These are phyloP conservation scores for Alternaria ventricosa DNA, from an alignment of 2,329 filamentous ascomycete genomes.

Conservation along the genomic window DNA sequence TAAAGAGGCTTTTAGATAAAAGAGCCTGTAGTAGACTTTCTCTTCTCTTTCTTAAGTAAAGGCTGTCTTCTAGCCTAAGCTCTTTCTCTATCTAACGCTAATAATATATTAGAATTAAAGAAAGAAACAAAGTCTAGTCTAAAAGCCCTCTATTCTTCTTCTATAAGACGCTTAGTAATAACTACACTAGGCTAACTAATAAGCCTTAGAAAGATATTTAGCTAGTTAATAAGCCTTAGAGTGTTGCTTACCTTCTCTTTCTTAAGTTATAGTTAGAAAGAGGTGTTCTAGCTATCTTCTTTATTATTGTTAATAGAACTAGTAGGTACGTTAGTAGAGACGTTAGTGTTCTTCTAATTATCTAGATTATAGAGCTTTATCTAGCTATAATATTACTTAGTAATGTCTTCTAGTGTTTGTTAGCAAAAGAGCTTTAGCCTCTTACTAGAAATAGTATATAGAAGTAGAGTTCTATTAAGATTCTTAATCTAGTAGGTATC, in stretches of 20 bases:
- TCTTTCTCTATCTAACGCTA: too few relatives aligned
- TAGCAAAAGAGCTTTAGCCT: background rate
- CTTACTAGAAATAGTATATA: background rate
- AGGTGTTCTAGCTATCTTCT: background rate
- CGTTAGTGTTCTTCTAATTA: background rate
- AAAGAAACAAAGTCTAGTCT: background rate
- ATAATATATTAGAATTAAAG: background rate
- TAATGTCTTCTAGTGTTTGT: background rate
- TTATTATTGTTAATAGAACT: background rate
- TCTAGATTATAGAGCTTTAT: background rate
- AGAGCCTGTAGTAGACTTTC: too few relatives aligned
- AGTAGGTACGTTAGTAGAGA: background rate
- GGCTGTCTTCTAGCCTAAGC: too few relatives aligned
- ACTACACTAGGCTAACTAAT: background rate
- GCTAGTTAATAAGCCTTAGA: too few relatives aligned
- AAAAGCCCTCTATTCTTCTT: background rate
- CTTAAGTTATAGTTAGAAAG: background rate
- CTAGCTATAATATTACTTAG: background rate
- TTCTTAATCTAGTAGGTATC: background rate
- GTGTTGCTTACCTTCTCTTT: background rate
- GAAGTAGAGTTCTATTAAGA: background rate
- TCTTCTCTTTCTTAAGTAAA: too few relatives aligned
- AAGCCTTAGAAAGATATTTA: too few relatives aligned
- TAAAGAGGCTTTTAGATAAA: too few relatives aligned
- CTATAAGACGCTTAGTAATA: background rate